Conservation (phyloP, 2,329 filamentous ascomycete species). For the Hypoxylon sp. region DNA sequence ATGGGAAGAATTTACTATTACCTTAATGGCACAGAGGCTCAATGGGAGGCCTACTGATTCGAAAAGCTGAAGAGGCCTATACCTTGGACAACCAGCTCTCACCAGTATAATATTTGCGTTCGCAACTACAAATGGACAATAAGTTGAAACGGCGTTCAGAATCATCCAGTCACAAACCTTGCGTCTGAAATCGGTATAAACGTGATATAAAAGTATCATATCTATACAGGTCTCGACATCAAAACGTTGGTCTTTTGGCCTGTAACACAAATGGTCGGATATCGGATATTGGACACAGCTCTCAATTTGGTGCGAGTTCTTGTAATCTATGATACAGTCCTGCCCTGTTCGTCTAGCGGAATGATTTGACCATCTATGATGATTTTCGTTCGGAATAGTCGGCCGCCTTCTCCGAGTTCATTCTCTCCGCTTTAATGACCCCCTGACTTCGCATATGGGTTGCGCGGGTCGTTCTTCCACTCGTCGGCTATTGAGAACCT, state of each 20-base stretch:
- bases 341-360: conserved; percentile 44
- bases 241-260: not conserved
- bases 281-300: conserved; percentile 40
- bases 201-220: not conserved
- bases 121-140: not conserved
- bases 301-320: conserved; percentile 46
- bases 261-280: conserved; percentile 37
- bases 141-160: not conserved
- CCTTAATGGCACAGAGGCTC: not conserved
- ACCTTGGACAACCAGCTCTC: not conserved
- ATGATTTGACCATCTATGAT: conserved; percentile 50
- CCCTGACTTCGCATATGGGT: conserved; percentile 72
- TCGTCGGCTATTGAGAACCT: conserved; percentile 77
- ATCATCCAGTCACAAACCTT: conserved; percentile 3
- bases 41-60: not conserved
- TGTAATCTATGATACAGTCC: conserved; percentile 55
- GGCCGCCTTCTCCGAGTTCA: conserved; percentile 34
- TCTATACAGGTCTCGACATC: not conserved
- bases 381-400: conserved; percentile 40
- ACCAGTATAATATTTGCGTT: not conserved
- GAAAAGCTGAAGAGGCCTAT: not conserved
- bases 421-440: conserved; percentile 59
- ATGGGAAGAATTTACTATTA: not conserved
- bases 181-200: not conserved
- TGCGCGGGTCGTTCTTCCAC: conserved; percentile 97